phyloP scores from a whole-genome alignment of 371 early-diverging fungal species.

The Dinochytrium kinnereticum region DNA sequence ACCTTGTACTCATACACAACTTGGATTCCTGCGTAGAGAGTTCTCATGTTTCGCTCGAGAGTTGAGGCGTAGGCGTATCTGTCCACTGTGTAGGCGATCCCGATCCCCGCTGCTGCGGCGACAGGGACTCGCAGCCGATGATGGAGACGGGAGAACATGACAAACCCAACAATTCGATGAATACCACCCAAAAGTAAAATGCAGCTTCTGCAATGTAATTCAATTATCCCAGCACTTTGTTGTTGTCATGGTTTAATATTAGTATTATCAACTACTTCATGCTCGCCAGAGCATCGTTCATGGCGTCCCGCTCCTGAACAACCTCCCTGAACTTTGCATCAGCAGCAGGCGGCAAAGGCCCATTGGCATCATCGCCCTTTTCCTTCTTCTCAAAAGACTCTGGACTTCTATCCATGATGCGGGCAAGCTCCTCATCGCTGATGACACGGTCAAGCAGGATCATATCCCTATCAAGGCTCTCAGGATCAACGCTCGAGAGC shows the following conservation, averaged over 20 bases:
- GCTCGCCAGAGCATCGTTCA: constrained; percentile 26
- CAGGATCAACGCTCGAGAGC: constrained; percentile 49
- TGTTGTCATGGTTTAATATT: no score
- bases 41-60: constrained; percentile 38
- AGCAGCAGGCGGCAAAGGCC: constrained; percentile 3
- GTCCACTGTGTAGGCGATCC: constrained; percentile 28
- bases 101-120: background rate
- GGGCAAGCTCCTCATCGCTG: constrained; percentile 71
- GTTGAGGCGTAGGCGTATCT: constrained; percentile 32
- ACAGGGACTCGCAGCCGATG: background rate
- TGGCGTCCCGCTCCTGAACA: constrained; percentile 46
- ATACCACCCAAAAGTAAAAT: no score
- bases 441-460: constrained; percentile 70
- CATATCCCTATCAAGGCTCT: constrained; percentile 69
- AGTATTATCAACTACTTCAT: no score
- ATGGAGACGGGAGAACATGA: background rate
- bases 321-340: constrained; percentile 46
- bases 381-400: constrained; percentile 54
- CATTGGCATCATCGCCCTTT: constrained; percentile 30
- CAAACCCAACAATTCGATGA: no score
- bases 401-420: constrained; percentile 65
- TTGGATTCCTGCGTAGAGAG: constrained; percentile 31
- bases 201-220: no score
- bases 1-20: constrained; percentile 24
- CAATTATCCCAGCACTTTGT: no score